Conservation (phyloP, 352 stramenopile genomes). For the Phytophthora chlamydospora region DNA sequence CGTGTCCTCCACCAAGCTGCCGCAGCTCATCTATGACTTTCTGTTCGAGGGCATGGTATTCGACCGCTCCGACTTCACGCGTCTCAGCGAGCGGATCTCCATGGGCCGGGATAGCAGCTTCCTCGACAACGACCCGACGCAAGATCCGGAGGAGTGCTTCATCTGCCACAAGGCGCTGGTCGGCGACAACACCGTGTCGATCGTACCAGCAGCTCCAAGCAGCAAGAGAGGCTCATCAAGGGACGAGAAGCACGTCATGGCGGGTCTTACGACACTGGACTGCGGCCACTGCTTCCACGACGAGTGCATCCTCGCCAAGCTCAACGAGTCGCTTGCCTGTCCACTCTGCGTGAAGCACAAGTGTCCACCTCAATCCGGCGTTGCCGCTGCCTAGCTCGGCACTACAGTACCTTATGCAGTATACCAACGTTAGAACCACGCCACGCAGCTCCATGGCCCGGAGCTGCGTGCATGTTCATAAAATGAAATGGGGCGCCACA, state of each 20-base stretch:
- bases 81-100: slow-evolving; percentile 63
- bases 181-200: slow-evolving; percentile 41
- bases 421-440: slow-evolving; percentile 1
- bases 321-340: slow-evolving; percentile 76
- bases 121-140: slow-evolving; percentile 35
- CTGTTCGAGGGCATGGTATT: slow-evolving; percentile 87
- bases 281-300: slow-evolving; percentile 89
- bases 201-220: slow-evolving; percentile 37
- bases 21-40: slow-evolving; percentile 80
- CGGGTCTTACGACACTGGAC: slow-evolving; percentile 74
- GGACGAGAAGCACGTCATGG: slow-evolving; percentile 37
- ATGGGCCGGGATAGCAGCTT: slow-evolving; percentile 42
- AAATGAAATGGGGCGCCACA: slow-evolving; percentile 18
- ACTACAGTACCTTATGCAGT: neutral
- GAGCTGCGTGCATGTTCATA: slow-evolving; percentile 23
- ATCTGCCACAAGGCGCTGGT: slow-evolving; percentile 62
- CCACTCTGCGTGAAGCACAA: slow-evolving; percentile 52
- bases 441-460: neutral
- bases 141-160: slow-evolving; percentile 55
- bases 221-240: slow-evolving; percentile 21
- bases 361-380: slow-evolving; percentile 19
- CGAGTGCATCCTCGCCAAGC: slow-evolving; percentile 85
- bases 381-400: slow-evolving; percentile 17
- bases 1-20: slow-evolving; percentile 62
- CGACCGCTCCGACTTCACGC: slow-evolving; percentile 66